Percentiles rank a stretch among this genome's conserved stretches.
Conservation (phyloP, 2,329 filamentous ascomycete species). For the Fusarium agapanthi region DNA sequence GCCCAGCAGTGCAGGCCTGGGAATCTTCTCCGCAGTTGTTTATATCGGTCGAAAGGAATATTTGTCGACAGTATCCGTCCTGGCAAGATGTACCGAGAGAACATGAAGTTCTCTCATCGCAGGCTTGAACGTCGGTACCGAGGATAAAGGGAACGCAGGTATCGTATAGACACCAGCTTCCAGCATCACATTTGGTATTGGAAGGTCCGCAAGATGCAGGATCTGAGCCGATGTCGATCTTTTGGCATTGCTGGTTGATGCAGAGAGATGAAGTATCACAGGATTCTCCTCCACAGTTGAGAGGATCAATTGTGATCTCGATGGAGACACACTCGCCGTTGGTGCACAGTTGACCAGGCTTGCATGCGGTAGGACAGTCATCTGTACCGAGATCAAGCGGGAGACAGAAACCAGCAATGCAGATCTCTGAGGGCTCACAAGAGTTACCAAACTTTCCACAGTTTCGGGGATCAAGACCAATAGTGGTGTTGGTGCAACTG, state of each 20-base stretch:
- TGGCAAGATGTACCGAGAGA: constrained; percentile 9
- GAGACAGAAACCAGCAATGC: constrained; percentile 15
- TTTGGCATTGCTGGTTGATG: constrained; percentile 18
- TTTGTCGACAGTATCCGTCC: constrained; percentile 16
- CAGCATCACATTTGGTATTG: constrained; percentile 15
- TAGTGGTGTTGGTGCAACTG: constrained; percentile 26
- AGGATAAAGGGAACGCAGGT: constrained; percentile 25
- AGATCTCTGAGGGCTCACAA: constrained; percentile 19
- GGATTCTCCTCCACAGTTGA: neutral
- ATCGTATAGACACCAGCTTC: constrained; percentile 32
- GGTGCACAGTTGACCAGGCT: constrained; percentile 23
- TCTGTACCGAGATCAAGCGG: constrained; percentile 4
- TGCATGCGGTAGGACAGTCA: neutral
- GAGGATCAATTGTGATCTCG: constrained; percentile 17
- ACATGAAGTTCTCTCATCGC: constrained; percentile 9
- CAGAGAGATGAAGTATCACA: constrained; percentile 25
- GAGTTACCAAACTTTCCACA: constrained; percentile 17
- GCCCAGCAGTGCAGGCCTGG: constrained; percentile 13
- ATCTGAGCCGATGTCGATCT: constrained; percentile 22
- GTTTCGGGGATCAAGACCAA: constrained; percentile 20
- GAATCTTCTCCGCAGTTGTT: constrained; percentile 12
- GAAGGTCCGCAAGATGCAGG: constrained; percentile 10
- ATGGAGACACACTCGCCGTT: constrained; percentile 17
- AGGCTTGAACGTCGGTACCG: constrained; percentile 23
- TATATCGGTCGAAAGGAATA: constrained; percentile 15